Evolutionary conservation across 1,284 basidiomycete species (phyloP).

Genomic region (Gomphus sp.): DNA sequence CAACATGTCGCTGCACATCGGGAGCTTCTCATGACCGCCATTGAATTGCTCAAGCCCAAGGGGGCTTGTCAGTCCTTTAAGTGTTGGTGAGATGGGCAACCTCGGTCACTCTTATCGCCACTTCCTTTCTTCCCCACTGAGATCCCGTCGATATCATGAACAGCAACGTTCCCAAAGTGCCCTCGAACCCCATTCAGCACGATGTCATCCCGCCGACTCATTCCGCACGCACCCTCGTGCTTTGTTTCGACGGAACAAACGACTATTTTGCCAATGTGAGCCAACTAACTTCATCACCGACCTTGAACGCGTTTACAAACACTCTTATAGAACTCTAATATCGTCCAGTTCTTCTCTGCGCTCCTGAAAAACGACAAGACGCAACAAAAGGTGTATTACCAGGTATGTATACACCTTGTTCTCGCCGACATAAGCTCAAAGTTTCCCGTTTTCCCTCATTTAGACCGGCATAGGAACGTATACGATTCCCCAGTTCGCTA

Average conservation of each 20-base stretch:
- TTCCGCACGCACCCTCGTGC: constrained; percentile 34
- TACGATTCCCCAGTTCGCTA: constrained; percentile 37
- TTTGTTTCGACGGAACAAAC: constrained; percentile 53
- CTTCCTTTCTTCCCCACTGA: too few relatives aligned
- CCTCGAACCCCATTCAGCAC: neutral
- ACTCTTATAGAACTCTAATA: constrained; percentile 33
- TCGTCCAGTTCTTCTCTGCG: constrained; percentile 39
- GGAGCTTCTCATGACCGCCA: too few relatives aligned
- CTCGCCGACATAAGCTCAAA: too few relatives aligned
- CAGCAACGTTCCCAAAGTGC: neutral
- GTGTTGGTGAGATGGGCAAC: too few relatives aligned
- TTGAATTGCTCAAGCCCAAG: too few relatives aligned
- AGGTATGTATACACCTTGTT: constrained; percentile 27
- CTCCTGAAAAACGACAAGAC: constrained; percentile 42
- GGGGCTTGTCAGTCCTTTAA: too few relatives aligned
- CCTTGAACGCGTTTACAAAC: neutral
- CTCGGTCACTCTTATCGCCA: too few relatives aligned
- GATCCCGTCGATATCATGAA: neutral
- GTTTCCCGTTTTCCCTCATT: too few relatives aligned
- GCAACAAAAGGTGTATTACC: constrained; percentile 55
- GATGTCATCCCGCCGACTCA: neutral
- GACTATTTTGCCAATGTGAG: constrained; percentile 45
- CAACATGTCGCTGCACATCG: too few relatives aligned
- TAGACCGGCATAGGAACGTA: constrained; percentile 50
- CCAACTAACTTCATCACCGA: neutral